Evolutionary conservation across 331 rosid genomes (phyloP), one percentile per base, ranked within the genome.

Genomic region (Pyracantha coccinea): DNA sequence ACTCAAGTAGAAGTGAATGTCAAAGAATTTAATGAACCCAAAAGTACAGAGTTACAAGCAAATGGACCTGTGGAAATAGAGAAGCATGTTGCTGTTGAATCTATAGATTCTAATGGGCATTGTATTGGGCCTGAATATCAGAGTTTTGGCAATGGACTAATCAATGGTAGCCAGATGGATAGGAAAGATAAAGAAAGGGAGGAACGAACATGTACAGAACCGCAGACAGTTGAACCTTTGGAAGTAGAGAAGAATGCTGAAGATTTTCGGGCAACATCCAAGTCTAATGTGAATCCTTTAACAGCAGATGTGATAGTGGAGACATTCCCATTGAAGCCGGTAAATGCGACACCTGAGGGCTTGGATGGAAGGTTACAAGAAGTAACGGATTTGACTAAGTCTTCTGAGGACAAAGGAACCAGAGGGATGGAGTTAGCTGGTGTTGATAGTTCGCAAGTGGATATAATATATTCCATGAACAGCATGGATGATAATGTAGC

Each of bases 321-420:
- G 87, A 89, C 93, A 73, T 90, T 90, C 73, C 96, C 99, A 55
- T 57, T 88, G 76, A 85, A 78, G 60, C 75, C 86, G n/a, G 68
- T 65, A 81, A 60, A 77, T n/a, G 67, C 68, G 68, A 72, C 79
- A 62, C 28, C 62, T 10, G 66, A 77, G 52, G 75, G 66, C 71
- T 78, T 66, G 73, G 88, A 79, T 25, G 81, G 71, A 70, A 77
- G 68, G 38, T 77, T 74, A 15, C 86, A 44, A 63, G 86, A 75
- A 79, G 69, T 58, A 76, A 77, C 31, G 45, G 80, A 79, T 75
- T 44, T 68, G 12, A 72, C 29, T 60, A 52, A 27, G 71, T 60
- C 85, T 74, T 52, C 67, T 4, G 84, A 81, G 64, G 77, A 82
- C 71, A 66, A 75, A 52, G 86, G 74, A 71, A 83, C 62, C 24